Evolutionary conservation across 345 rosid genomes (phyloP).

Genomic region (Salix koriyanagi): DNA sequence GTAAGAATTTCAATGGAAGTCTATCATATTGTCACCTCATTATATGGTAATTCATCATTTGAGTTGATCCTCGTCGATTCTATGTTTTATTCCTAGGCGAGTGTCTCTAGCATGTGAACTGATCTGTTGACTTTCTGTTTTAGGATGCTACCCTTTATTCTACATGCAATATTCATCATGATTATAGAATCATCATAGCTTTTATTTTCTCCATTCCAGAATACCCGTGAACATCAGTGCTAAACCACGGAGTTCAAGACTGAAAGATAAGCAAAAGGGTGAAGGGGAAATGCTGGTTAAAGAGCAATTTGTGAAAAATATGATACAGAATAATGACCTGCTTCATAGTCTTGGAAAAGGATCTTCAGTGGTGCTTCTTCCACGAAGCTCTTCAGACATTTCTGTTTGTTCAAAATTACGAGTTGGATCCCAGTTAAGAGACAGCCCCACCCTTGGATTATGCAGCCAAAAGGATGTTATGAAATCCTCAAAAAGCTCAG

Average conservation of each 20-base stretch:
- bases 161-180: not conserved
- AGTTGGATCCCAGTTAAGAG: conserved; percentile 59
- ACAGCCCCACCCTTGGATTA: conserved; percentile 33
- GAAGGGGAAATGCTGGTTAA: conserved; percentile 85
- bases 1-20: not conserved
- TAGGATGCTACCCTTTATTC: conserved; percentile 1
- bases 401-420: conserved; percentile 67
- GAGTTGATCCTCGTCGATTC: not conserved
- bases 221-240: conserved; percentile 41
- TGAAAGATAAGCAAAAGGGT: conserved; percentile 80
- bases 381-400: conserved; percentile 64
- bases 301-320: conserved; percentile 67
- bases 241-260: conserved; percentile 89
- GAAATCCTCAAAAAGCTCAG: conserved; percentile 34
- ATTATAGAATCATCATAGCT: conserved; percentile 11
- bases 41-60: not conserved
- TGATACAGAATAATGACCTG: conserved; percentile 58
- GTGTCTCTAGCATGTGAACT: not conserved
- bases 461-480: conserved; percentile 33
- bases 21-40: not conserved
- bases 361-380: conserved; percentile 68
- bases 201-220: conserved; percentile 44
- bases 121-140: not conserved
- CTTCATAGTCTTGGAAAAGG: conserved; percentile 77
- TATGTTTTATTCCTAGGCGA: not conserved